Conservation (phyloP, 208 protist genomes). For the Trypanosoma caninum region DNA sequence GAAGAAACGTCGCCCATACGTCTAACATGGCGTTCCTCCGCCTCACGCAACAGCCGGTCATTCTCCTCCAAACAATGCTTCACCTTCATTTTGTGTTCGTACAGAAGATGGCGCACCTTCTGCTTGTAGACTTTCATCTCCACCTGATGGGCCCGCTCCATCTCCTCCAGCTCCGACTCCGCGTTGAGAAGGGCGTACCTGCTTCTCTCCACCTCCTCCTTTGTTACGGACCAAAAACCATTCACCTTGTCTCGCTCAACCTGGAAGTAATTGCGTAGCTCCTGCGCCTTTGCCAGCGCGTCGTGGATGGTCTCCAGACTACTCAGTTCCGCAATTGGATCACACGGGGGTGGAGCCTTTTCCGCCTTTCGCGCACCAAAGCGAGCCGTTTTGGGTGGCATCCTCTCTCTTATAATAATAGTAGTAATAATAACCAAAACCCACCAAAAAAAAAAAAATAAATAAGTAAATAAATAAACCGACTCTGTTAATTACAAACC, state of each 20-base stretch:
- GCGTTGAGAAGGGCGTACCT: constrained; percentile 78
- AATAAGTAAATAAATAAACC: background rate
- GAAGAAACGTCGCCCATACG: constrained; percentile 69
- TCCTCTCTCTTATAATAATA: background rate
- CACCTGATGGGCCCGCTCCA: constrained; percentile 93
- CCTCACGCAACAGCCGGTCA: constrained; percentile 82
- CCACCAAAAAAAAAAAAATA: background rate
- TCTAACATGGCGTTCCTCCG: constrained; percentile 74
- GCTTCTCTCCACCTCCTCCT: constrained; percentile 89
- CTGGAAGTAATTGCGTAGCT: constrained; percentile 96
- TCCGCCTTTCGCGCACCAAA: background rate
- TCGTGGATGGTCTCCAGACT: constrained; percentile 51
- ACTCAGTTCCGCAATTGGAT: constrained; percentile 25
- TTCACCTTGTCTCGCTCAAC: constrained; percentile 95
- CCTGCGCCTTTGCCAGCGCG: constrained; percentile 82
- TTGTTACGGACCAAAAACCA: constrained; percentile 91
- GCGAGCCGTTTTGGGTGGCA: constrained; percentile 19
- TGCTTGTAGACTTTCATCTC: constrained; percentile 98
- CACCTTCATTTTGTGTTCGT: constrained; percentile 92
- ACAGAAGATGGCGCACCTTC: constrained; percentile 95
- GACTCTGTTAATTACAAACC: too few relatives aligned
- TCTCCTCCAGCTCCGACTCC: constrained; percentile 93
- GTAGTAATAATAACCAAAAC: background rate
- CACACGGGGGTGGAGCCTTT: constrained; percentile 16
- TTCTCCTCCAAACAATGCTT: constrained; percentile 89